Base-by-base conservation (phyloP, 495 filamentous ascomycete genomes). In the Trichoderma gamsii region DNA sequence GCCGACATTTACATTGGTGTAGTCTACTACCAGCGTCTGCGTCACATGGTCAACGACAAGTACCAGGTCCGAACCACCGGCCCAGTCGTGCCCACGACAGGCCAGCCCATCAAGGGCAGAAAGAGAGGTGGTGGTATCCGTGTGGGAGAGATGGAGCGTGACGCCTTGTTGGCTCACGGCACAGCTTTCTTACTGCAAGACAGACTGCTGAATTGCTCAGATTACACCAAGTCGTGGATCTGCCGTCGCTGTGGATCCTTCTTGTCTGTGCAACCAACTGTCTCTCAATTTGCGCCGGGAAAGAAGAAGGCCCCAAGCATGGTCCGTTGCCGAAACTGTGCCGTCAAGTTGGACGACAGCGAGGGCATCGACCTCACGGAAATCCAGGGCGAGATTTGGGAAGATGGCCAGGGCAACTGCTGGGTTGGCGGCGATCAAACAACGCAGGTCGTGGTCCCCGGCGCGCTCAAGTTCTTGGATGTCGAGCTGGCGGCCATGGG, bases 21-120 rank as follows among this genome's bases (percentile, higher is more conserved):
- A 65, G 95, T 99, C 68, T 97, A 97, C 82, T 99, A 99, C 84
- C 95, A 99, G 77, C 89, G 95, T 74, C 83, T 99, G 65, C 85
- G 95, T 74, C 95, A 99, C 87, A 99, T 99, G 95, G 95, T 99
- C 25, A 97, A 97, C 83, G 95, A 99, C 78, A 99, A 99, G 79
- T 99, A 92, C 86, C 95, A 99, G 79, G 95, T 98, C 68, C 87
- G 95, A 75, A 97, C 95, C 3, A 99, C 95, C 0, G 95, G 95
- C 43, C 92, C 91, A 41, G 89, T 97, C 61, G 92, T 91, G 66
- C 82, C 87, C 27, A 84, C 96, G 29, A 97, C 94, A 9, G 95
- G 96, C 41, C 95, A 99, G 76, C 95, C 95, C 32, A 93, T 98
- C 80, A 97, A 99, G 82, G 95, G 95, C 68, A 84, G 94, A 74